Conservation (phyloP, 495 filamentous ascomycete genomes). For the Barbatosphaeria neglecta region DNA sequence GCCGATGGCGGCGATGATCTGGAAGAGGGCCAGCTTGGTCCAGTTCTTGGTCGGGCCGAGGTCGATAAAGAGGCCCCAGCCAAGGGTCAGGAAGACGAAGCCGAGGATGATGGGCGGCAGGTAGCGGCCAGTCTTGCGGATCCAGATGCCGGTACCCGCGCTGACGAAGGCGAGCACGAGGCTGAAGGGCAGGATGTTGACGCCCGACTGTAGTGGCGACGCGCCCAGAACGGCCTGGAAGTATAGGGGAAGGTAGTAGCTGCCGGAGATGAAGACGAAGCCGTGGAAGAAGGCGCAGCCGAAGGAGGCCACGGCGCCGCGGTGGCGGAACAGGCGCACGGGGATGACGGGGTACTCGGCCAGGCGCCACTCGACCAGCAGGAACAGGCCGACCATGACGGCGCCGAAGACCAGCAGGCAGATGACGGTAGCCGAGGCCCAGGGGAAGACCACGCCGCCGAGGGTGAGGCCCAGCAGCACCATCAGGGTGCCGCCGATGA, state of each 20-base stretch:
- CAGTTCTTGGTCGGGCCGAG: constrained; percentile 38
- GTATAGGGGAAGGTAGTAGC: constrained; percentile 71
- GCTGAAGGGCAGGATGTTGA: constrained; percentile 68
- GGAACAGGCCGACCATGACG: constrained; percentile 48
- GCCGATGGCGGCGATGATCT: constrained; percentile 57
- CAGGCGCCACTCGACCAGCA: constrained; percentile 57
- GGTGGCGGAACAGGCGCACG: constrained; percentile 49
- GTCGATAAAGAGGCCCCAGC: constrained; percentile 53
- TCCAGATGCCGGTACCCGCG: constrained; percentile 53
- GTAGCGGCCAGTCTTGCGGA: constrained; percentile 59
- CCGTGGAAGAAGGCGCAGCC: constrained; percentile 52
- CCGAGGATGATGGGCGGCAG: constrained; percentile 44
- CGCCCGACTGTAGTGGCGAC: constrained; percentile 61
- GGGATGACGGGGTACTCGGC: constrained; percentile 74
- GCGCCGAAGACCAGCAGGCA: constrained; percentile 70
- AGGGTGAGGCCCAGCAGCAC: constrained; percentile 70
- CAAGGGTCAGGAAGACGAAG: constrained; percentile 46
- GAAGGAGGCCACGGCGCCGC: constrained; percentile 48
- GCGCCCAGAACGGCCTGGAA: constrained; percentile 66
- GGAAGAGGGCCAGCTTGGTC: constrained; percentile 49
- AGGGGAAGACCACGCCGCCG: constrained; percentile 65
- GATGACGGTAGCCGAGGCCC: constrained; percentile 63
- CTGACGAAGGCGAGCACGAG: constrained; percentile 57
- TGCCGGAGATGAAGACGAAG: constrained; percentile 60
- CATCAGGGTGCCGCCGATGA: constrained; percentile 72